Base-by-base conservation (phyloP, 768 basidiomycete genomes). In the Trametes cinnabarina region DNA sequence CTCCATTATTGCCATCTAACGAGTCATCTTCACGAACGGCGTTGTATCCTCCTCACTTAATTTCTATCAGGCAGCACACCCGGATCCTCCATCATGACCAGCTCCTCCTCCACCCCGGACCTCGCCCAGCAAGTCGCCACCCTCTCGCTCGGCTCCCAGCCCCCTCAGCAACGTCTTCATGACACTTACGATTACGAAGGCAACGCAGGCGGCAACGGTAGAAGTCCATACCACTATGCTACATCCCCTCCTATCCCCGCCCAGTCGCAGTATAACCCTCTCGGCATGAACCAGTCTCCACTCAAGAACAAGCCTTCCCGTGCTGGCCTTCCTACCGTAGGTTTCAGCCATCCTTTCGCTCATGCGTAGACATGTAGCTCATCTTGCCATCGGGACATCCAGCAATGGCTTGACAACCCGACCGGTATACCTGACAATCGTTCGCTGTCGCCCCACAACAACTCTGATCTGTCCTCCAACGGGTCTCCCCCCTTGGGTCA, bases 321-420 rank as follows among this genome's bases (percentile, higher is more conserved):
- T 68, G 77, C 82, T 63, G 87, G 81, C 57, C 78, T 93, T 60
- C 92, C 91, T 66, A 80, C 85, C 58, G 91, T 93, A 63, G 59
- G 87, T 82, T 47, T 40, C 42, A 32, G 15, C 19, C 17, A 41
- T 58, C 34, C 51, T 42, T 55, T 63, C 50, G 56, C 54, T 41
- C 58, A 28, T 66, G 51, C 28, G 52, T 54, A 49, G 51, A 62
- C 54, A 57, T 57, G 59, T 48, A 63, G 34, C 66, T 70, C 25
- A 53, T 32, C 51, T 35, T 35, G 62, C 52, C 37, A 63, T 65
- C 62, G 51, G 61, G 66, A 61, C 67, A 55, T 57, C 47, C 70
- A 92, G 91, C 91, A 93, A 85, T 93, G 91, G 91, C 83, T 93
- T 65, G 91, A 92, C 71, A 85, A 82, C 71, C 64, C 77, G 20